phyloP scores from a whole-genome alignment of 2,329 filamentous ascomycete genomes.

The Epicoccum sorghinum region DNA sequence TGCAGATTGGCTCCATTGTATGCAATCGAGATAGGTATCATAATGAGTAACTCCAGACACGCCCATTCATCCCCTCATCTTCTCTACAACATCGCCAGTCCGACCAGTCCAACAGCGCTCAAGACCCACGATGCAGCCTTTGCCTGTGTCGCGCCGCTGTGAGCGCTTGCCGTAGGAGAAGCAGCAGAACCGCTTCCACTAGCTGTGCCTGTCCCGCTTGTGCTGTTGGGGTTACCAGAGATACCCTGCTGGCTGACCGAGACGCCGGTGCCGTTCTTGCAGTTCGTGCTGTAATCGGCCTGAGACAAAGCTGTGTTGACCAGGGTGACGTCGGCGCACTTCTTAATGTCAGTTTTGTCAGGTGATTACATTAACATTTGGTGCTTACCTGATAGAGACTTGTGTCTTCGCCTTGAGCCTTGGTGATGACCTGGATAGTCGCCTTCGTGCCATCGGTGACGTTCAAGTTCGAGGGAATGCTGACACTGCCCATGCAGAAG shows the following conservation, averaged over 20 bases:
- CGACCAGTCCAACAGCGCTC: slow-evolving; percentile 44
- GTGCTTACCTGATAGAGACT: slow-evolving; percentile 64
- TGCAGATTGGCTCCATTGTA: neutral
- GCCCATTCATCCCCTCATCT: neutral
- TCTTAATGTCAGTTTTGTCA: slow-evolving; percentile 14
- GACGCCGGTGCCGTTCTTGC: slow-evolving; percentile 65
- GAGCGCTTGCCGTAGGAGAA: slow-evolving; percentile 18
- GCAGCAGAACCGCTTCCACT: slow-evolving; percentile 25
- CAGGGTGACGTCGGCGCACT: slow-evolving; percentile 79
- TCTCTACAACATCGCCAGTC: slow-evolving; percentile 35
- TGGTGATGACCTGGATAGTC: slow-evolving; percentile 72
- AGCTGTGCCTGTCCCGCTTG: slow-evolving; percentile 47
- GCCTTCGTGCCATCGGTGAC: slow-evolving; percentile 66
- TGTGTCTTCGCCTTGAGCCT: slow-evolving; percentile 63
- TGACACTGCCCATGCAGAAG: slow-evolving; percentile 69
- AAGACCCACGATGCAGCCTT: slow-evolving; percentile 43
- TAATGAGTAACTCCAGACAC: slow-evolving; percentile 4
- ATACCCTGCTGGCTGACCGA: slow-evolving; percentile 50
- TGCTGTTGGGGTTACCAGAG: slow-evolving; percentile 55
- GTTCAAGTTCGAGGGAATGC: slow-evolving; percentile 58
- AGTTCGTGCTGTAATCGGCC: slow-evolving; percentile 54
- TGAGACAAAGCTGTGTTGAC: slow-evolving; percentile 57
- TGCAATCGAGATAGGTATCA: neutral
- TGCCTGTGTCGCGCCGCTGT: slow-evolving; percentile 36
- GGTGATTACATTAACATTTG: neutral